Percentiles rank a stretch among this genome's conserved stretches.
Conservation (phyloP, 305 asterid species). For the Ilex paraguariensis region DNA sequence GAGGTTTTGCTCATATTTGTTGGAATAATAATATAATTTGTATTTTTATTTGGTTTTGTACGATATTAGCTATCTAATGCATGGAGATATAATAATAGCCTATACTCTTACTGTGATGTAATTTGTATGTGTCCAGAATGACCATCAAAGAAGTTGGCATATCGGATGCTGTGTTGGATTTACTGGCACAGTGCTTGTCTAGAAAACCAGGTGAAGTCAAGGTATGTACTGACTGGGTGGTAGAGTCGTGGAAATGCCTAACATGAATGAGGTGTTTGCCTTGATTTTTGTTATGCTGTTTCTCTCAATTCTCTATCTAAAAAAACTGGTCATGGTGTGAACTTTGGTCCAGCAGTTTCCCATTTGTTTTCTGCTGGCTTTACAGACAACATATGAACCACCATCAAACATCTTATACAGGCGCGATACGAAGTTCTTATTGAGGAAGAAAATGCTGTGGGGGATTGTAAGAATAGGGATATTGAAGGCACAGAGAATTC, state of each 20-base stretch:
- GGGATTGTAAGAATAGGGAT: conserved; percentile 31
- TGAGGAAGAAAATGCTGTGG: conserved; percentile 34
- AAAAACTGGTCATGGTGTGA: conserved; percentile 56
- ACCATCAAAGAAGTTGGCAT: conserved; percentile 52
- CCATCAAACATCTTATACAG: conserved; percentile 76
- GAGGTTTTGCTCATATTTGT: no score
- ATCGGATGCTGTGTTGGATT: conserved; percentile 58
- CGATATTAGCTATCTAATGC: no score
- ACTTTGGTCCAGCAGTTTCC: conserved; percentile 74
- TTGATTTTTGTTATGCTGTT: conserved; percentile 14
- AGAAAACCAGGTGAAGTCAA: conserved; percentile 71
- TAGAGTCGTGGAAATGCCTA: no score
- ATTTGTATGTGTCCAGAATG: conserved; percentile 38
- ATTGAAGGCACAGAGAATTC: conserved; percentile 54
- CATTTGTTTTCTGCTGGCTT: conserved; percentile 50
- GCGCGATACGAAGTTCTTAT: conserved; percentile 80
- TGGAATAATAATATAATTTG: no score
- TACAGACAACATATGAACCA: conserved; percentile 61
- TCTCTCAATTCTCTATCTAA: conserved; percentile 15
- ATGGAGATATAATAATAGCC: no score
- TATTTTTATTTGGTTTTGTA: no score
- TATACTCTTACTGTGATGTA: conserved; percentile 2
- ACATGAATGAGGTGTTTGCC: no score
- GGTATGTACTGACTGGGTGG: conserved; percentile 33
- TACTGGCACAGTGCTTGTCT: conserved; percentile 65